Evolutionary conservation across 1,139 yeast genomes (phyloP).

Genomic region (Geotrichum citri-aurantii): DNA sequence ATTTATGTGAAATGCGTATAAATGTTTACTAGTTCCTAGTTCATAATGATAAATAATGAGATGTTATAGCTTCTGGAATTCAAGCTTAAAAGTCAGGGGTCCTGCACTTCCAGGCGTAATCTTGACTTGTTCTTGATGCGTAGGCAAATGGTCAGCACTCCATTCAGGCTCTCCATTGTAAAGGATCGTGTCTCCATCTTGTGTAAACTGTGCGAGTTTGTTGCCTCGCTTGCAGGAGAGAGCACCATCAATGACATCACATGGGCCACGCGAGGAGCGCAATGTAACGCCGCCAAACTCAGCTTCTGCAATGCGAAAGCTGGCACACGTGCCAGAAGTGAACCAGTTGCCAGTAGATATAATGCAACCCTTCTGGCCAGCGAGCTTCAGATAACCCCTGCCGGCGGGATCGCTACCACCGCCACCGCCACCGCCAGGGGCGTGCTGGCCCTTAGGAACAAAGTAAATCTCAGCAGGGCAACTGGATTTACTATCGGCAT

Average conservation of each 20-base stretch:
- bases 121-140: constrained; percentile 48
- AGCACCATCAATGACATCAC: constrained; percentile 47
- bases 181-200: constrained; percentile 37
- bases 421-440: constrained; percentile 33
- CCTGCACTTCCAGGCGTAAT: constrained; percentile 47
- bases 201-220: constrained; percentile 32
- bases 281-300: constrained; percentile 69
- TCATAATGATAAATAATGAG: constrained; percentile 1
- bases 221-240: constrained; percentile 35
- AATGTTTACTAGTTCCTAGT: background rate
- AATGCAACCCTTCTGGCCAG: constrained; percentile 64
- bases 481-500: constrained; percentile 48
- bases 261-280: constrained; percentile 64
- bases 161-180: constrained; percentile 62
- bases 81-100: constrained; percentile 41
- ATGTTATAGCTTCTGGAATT: constrained; percentile 28
- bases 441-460: constrained; percentile 56
- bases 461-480: constrained; percentile 68
- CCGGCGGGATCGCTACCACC: constrained; percentile 22
- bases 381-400: constrained; percentile 48
- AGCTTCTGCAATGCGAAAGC: constrained; percentile 50
- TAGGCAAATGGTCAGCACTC: constrained; percentile 54
- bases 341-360: constrained; percentile 86
- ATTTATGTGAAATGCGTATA: background rate
- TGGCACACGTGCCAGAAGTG: constrained; percentile 79